Conservation (phyloP, 1,139 yeast species). For the Geotrichum carabidarum region DNA sequence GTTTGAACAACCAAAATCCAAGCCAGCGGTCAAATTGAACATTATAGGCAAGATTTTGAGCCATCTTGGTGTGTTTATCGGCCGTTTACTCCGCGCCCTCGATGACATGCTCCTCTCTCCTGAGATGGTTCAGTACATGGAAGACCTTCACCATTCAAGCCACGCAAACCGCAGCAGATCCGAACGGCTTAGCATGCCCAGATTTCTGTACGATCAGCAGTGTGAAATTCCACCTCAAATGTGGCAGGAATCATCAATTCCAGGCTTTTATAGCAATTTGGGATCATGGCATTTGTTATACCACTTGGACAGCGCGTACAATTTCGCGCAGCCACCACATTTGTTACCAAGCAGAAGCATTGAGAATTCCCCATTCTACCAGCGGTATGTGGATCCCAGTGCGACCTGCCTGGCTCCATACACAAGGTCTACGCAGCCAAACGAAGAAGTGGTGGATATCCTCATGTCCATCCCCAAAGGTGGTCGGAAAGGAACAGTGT, state of each 20-base stretch:
- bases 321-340: constrained; percentile 29
- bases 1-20: neutral
- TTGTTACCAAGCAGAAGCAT: constrained; percentile 9
- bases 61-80: constrained; percentile 4
- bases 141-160: neutral
- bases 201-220: constrained; percentile 13
- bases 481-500: constrained; percentile 14
- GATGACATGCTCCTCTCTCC: neutral
- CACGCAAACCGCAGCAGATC: neutral
- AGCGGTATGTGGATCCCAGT: constrained; percentile 13
- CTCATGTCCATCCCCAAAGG: constrained; percentile 14
- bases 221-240: constrained; percentile 9
- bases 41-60: neutral
- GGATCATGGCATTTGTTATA: constrained; percentile 38
- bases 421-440: constrained; percentile 4
- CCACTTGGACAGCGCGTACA: constrained; percentile 30
- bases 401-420: constrained; percentile 12
- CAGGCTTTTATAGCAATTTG: constrained; percentile 26
- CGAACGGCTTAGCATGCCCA: neutral
- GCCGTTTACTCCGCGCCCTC: neutral
- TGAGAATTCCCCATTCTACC: constrained; percentile 7
- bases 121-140: constrained; percentile 3
- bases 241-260: neutral
- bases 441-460: constrained; percentile 6
- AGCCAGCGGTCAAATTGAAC: neutral